phyloP scores from a whole-genome alignment of 495 filamentous ascomycete species.

The Viridothelium virens region DNA sequence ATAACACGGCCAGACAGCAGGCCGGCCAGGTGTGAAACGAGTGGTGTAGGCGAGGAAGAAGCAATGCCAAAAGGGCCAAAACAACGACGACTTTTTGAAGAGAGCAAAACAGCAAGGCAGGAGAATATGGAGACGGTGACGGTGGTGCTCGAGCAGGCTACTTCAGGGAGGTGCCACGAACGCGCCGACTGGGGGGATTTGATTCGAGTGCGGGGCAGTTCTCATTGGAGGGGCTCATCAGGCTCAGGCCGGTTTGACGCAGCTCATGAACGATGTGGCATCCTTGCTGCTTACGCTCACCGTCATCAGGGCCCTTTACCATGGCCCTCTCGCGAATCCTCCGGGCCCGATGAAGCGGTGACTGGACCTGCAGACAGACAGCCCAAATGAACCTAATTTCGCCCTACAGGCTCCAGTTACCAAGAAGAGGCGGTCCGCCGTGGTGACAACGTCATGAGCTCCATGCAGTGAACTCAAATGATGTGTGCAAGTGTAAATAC shows the following conservation, averaged over 20 bases:
- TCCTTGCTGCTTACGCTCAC: conserved; percentile 7
- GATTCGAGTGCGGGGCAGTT: conserved; percentile 5
- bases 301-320: neutral
- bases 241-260: neutral
- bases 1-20: neutral
- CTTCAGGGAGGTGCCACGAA: conserved; percentile 12
- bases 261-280: neutral
- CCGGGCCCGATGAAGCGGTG: neutral
- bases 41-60: neutral
- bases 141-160: neutral
- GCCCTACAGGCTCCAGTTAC: neutral
- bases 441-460: conserved; percentile 1
- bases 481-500: neutral
- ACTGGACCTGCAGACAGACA: neutral
- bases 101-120: neutral
- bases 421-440: neutral
- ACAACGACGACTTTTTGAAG: neutral
- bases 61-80: neutral
- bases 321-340: neutral
- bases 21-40: neutral
- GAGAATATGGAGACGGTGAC: neutral
- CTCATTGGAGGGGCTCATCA: neutral
- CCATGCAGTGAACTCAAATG: neutral
- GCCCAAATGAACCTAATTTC: neutral
- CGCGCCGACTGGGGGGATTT: neutral